Percentiles rank a stretch among this genome's conserved stretches.
Conservation (phyloP, 1,284 basidiomycete species). For the Boletus austroedulis region DNA sequence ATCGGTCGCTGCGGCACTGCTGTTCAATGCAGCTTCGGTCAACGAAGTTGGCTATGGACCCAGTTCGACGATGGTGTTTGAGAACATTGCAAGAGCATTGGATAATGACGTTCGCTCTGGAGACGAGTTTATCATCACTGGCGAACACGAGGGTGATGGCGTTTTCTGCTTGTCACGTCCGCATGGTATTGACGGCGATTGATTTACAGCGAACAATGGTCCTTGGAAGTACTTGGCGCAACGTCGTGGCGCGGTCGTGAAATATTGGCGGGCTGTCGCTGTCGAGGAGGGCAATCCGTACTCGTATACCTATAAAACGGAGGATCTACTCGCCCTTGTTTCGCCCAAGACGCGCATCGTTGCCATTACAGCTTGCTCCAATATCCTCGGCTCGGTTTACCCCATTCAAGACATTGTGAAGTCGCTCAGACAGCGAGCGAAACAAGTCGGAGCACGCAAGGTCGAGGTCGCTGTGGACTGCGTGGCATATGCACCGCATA, state of each 20-base stretch:
- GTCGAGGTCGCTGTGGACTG: slow-evolving; percentile 70
- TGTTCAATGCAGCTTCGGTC: slow-evolving; percentile 60
- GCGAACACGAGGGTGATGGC: slow-evolving; percentile 70
- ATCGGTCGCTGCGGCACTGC: slow-evolving; percentile 48
- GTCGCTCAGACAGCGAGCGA: slow-evolving; percentile 51
- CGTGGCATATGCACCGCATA: slow-evolving; percentile 77
- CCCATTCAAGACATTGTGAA: slow-evolving; percentile 57
- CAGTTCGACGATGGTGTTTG: slow-evolving; percentile 65
- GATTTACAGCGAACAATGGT: slow-evolving; percentile 61
- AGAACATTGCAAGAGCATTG: slow-evolving; percentile 61
- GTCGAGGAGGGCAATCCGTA: slow-evolving; percentile 60
- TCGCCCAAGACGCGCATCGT: slow-evolving; percentile 65
- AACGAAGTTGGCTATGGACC: slow-evolving; percentile 67
- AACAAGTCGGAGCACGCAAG: slow-evolving; percentile 54
- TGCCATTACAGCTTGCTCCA: slow-evolving; percentile 74
- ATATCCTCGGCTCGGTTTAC: slow-evolving; percentile 67
- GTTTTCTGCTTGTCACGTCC: not conserved
- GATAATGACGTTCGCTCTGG: slow-evolving; percentile 50
- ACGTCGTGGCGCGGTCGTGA: slow-evolving; percentile 53
- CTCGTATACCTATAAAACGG: slow-evolving; percentile 55
- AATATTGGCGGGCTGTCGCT: slow-evolving; percentile 56
- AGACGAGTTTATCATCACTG: slow-evolving; percentile 73
- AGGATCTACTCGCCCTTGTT: slow-evolving; percentile 61
- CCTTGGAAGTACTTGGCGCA: slow-evolving; percentile 74
- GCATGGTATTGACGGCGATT: not conserved